Evolutionary conservation across 169 alveolate species (phyloP), one percentile per base, ranked within the genome.

Genomic region (Cryptosporidium ryanae): DNA sequence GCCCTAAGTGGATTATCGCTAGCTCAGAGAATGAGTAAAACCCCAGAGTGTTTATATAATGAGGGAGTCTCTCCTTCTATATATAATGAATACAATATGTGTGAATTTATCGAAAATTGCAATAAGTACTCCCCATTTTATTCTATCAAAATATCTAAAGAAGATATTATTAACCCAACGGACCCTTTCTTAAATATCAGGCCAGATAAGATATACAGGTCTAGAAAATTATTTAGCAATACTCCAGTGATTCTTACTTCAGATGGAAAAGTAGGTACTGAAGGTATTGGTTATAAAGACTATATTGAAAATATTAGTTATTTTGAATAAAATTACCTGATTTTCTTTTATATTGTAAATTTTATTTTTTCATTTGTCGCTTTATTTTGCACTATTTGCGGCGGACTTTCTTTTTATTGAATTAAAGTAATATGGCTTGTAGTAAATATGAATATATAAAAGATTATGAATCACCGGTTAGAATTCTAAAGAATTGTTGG

Each of bases 391-490:
- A 57, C 82, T 57, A 59, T 34, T 70, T 2, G 18, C 48, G 63
- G 13, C 8, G 21, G 34, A 46, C 34, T 7, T 6, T 61, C 25
- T 2, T 15, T 27, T 55, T 59, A 18, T n/a, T 46, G 13, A 49
- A 57, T 18, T 15, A 66, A 49, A 25, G 34, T 29, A 82, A 66
- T 84, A 95, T 95, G 97, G 94, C 96, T 25, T 92, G 94, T 67
- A 93, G 96, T 61, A 91, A 93, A 66, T 96, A 90, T 90, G 95
- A 95, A 81, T 97, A 97, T 89, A 99, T 97, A 4, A 97, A 95
- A 91, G 82, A 92, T 66, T 97, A 96, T 90, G 99, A 97, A 90
- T 90, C 87, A 52, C 94, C 95, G 44, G 71, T 71, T 48, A 90
- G 84, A 21, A 91, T 96, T 31, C 68, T 96, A 21, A 93, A 92